Percentiles rank a stretch among this genome's conserved stretches.
These are phyloP conservation scores for Calonectria leucothoes DNA, from an alignment of 2,329 filamentous ascomycete species.

Conservation along the genomic window DNA sequence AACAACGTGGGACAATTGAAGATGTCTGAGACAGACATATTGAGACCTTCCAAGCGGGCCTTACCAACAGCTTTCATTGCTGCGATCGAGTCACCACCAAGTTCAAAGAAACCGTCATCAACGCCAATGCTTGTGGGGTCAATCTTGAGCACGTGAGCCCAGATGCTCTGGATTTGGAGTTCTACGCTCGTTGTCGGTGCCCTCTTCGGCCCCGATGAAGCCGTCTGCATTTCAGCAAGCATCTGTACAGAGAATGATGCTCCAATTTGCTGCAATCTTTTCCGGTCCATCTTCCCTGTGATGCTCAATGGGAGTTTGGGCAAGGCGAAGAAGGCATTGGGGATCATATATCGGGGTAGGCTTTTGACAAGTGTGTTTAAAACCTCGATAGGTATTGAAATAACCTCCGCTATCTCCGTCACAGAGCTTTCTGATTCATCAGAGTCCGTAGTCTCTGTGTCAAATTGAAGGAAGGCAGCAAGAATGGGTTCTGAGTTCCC, in stretches of 20 bases:
- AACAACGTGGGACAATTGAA: slow-evolving; percentile 6
- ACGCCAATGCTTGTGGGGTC: slow-evolving; percentile 32
- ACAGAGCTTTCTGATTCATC: neutral
- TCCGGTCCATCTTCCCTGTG: slow-evolving; percentile 30
- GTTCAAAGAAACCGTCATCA: slow-evolving; percentile 60
- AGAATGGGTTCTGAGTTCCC: neutral
- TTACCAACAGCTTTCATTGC: slow-evolving; percentile 58
- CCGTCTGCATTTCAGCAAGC: neutral
- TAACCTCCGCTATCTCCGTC: neutral
- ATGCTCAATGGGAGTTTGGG: slow-evolving; percentile 22
- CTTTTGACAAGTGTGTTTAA: neutral
- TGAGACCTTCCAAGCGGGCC: slow-evolving; percentile 18
- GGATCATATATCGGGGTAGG: slow-evolving; percentile 35
- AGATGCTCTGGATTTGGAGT: neutral
- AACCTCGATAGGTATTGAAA: neutral
- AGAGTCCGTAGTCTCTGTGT: neutral
- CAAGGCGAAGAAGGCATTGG: slow-evolving; percentile 25
- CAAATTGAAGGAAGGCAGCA: neutral
- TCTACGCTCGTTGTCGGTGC: neutral
- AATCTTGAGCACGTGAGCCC: neutral
- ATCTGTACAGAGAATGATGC: neutral
- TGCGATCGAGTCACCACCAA: slow-evolving; percentile 62
- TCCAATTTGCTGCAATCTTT: neutral
- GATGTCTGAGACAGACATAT: slow-evolving; percentile 23
- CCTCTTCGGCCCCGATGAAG: neutral